Evolutionary conservation across 257 asterid species (phyloP).

Genomic region (Henckelia pumila): DNA sequence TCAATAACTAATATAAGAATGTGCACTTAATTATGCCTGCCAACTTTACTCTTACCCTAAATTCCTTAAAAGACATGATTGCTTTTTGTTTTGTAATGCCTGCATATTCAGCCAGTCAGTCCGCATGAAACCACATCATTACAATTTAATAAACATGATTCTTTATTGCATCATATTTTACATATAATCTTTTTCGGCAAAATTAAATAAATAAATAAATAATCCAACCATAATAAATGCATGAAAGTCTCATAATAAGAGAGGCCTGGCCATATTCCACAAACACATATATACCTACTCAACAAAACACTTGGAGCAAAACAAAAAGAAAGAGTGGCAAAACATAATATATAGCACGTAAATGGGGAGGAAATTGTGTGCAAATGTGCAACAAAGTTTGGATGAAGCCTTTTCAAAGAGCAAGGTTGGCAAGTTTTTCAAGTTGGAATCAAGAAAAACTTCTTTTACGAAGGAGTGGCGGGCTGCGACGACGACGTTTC

Average conservation of each 20-base stretch:
- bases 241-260: constrained; percentile 16
- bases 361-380: constrained; percentile 49
- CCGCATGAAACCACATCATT: constrained; percentile 23
- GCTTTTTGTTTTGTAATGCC: constrained; percentile 32
- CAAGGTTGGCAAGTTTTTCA: constrained; percentile 56
- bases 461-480: constrained; percentile 48
- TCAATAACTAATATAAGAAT: constrained; percentile 16
- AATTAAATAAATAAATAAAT: no score
- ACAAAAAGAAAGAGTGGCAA: background rate
- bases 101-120: constrained; percentile 32
- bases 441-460: constrained; percentile 52
- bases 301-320: constrained; percentile 17
- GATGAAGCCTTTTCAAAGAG: constrained; percentile 49
- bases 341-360: constrained; percentile 8
- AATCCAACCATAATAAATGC: constrained; percentile 9
- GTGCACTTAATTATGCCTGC: constrained; percentile 43
- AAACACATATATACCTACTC: background rate
- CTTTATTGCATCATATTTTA: no score
- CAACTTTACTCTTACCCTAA: constrained; percentile 27
- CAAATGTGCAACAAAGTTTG: constrained; percentile 30
- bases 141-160: constrained; percentile 2
- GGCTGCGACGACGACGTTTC: constrained; percentile 76
- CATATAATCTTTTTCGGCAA: constrained; percentile 2
- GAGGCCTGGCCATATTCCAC: background rate
- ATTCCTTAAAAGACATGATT: constrained; percentile 47